A percentile compares a stretch with the other conserved stretches of the same genome.
These are phyloP conservation scores for Batkoa obscura DNA, from an alignment of 371 early-diverging fungal species.

Conservation along the genomic window DNA sequence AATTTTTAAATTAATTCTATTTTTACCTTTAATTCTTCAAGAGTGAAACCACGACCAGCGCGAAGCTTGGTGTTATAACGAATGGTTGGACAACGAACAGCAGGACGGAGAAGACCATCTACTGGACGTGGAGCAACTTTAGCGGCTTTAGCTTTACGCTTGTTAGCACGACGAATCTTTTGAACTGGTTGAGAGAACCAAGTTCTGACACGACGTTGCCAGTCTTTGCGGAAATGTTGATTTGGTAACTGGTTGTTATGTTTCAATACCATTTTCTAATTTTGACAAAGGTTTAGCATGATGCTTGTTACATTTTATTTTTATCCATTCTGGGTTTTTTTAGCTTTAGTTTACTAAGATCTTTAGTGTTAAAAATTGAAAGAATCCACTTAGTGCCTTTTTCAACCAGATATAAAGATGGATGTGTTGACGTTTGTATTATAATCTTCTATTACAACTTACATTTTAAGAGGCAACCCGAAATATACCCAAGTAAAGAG, in stretches of 20 bases:
- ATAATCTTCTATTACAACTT: too few relatives aligned
- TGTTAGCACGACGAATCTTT: conserved; percentile 76
- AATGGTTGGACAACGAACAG: conserved; percentile 93
- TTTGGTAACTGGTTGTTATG: conserved; percentile 99
- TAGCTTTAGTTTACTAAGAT: too few relatives aligned
- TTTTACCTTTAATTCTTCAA: conserved; percentile 90
- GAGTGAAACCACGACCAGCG: conserved; percentile 97
- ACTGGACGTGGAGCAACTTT: conserved; percentile 92
- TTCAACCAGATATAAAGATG: too few relatives aligned
- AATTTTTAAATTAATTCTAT: not conserved
- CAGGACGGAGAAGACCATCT: conserved; percentile 94
- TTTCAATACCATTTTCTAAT: conserved; percentile 29
- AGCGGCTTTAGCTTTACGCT: conserved; percentile 90
- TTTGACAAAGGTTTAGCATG: too few relatives aligned
- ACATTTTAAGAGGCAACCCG: too few relatives aligned
- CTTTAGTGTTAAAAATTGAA: too few relatives aligned
- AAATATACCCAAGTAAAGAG: too few relatives aligned
- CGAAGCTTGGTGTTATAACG: conserved; percentile 99
- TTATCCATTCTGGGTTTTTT: too few relatives aligned
- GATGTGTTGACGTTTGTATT: too few relatives aligned
- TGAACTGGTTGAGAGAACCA: conserved; percentile 99
- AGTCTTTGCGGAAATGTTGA: conserved; percentile 98
- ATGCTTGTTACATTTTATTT: too few relatives aligned
- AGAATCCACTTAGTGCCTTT: too few relatives aligned
- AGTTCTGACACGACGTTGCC: conserved; percentile 93